phyloP scores from a whole-genome alignment of 257 asterid genomes.

The Solanum ossicruentum region DNA sequence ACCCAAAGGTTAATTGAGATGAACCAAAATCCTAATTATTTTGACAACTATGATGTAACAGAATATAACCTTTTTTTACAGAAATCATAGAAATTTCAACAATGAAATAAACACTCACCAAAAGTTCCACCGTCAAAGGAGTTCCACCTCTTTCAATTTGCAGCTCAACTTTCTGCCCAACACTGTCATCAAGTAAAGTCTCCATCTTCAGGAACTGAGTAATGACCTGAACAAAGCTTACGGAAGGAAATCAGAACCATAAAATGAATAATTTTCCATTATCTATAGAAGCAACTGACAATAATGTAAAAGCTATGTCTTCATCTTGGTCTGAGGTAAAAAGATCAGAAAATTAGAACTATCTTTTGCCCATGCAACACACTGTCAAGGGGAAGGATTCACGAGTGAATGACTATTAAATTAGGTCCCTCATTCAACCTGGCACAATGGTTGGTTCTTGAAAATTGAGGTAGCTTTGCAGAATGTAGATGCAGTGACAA shows the following conservation, averaged over 20 bases:
- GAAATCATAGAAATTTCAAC: neutral
- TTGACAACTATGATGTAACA: neutral
- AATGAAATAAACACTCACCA: conserved; percentile 30
- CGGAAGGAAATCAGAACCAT: conserved; percentile 1
- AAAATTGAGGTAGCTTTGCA: neutral
- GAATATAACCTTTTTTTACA: neutral
- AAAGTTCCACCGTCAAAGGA: conserved; percentile 57
- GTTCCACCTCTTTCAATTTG: conserved; percentile 98
- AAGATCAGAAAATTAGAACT: neutral
- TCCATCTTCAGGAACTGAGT: conserved; percentile 94
- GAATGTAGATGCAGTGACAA: neutral
- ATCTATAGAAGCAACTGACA: neutral
- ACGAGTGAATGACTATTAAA: neutral
- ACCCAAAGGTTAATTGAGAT: neutral
- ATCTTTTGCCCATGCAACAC: neutral
- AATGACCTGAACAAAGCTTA: conserved; percentile 50
- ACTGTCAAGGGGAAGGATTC: neutral
- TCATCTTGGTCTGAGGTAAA: neutral
- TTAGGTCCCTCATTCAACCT: neutral
- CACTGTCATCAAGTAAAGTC: conserved; percentile 82
- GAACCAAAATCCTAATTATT: neutral
- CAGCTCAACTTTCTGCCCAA: conserved; percentile 58
- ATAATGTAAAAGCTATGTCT: neutral
- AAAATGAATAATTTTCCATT: neutral
- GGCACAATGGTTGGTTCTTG: neutral